Conservation (phyloP, 1,284 basidiomycete species). For the Moesziomyces antarcticus region DNA sequence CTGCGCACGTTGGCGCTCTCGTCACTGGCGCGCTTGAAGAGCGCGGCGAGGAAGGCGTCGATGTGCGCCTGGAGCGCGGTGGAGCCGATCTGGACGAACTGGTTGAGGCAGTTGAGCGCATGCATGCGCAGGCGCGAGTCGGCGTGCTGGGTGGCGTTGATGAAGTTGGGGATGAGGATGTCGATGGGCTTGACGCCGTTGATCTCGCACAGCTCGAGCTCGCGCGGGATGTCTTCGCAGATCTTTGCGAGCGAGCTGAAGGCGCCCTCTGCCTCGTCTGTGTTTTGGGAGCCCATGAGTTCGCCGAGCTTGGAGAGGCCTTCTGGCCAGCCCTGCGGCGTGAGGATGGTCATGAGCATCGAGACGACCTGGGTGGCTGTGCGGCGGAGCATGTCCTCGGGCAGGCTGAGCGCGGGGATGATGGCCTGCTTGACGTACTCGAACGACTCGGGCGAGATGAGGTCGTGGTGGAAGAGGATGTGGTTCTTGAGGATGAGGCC, state of each 20-base stretch:
- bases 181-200: slow-evolving; percentile 71
- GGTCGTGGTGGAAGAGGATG: slow-evolving; percentile 66
- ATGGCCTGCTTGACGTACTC: slow-evolving; percentile 65
- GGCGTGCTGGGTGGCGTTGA: slow-evolving; percentile 78
- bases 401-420: slow-evolving; percentile 60
- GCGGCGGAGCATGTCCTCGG: slow-evolving; percentile 64
- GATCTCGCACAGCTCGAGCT: slow-evolving; percentile 88
- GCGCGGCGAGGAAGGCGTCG: slow-evolving; percentile 88
- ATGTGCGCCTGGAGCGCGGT: slow-evolving; percentile 85
- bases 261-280: slow-evolving; percentile 73
- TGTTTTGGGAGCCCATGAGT: slow-evolving; percentile 56
- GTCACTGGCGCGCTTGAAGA: slow-evolving; percentile 95
- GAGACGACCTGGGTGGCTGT: slow-evolving; percentile 66
- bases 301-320: slow-evolving; percentile 61
- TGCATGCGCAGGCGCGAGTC: slow-evolving; percentile 88
- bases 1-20: slow-evolving; percentile 90
- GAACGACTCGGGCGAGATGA: slow-evolving; percentile 58
- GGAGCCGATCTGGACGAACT: slow-evolving; percentile 80
- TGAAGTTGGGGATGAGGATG: slow-evolving; percentile 82
- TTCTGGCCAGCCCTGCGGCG: slow-evolving; percentile 63
- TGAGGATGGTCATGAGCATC: slow-evolving; percentile 63
- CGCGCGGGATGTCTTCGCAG: slow-evolving; percentile 94
- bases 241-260: slow-evolving; percentile 95
- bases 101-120: slow-evolving; percentile 91
- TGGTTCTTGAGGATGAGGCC: slow-evolving; percentile 98